Base-by-base conservation (phyloP, 306 rosid species). In the Astragalus membranaceus region DNA sequence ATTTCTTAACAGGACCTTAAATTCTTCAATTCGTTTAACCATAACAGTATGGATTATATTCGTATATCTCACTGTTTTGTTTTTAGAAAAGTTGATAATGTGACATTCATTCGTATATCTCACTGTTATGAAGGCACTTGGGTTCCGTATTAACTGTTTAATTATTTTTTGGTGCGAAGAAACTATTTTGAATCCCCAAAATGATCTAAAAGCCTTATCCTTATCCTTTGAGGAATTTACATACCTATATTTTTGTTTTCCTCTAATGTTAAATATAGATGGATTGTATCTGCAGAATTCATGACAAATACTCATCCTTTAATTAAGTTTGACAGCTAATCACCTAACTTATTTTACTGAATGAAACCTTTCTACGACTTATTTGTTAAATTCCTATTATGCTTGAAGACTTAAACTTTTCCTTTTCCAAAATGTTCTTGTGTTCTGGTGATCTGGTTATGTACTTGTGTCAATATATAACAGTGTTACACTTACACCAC, bases 391-490 rank as follows among this genome's bases (percentile, higher is more conserved):
- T 49, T 42, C 11, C n/a, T 7, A n/a, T 36, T 57, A 7, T 67
- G 23, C 56, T 43, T 70, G 26, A 16, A 55, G 51, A 3, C 17
- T 20, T 73, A 8, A 9, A 43, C 29, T 26, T 37, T 42, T 64
- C 42, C 65, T 13, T 53, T 60, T 67, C 29, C 29, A 26, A 30
- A 43, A 43, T 47, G 42, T 78, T 58, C 35, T 5, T 36, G 16
- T 37, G 46, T 62, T 74, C 41, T 54, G 56, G n/a, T 43, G 49
- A 44, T 65, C 59, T 54, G 11, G 62, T 68, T 44, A 10, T 60
- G 50, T 29, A 42, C 35, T 26, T 53, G 13, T 64, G 55, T 44
- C 47, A 50, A 8, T 62, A 68, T n/a, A n/a, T 29, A 46, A 58
- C 50, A 66, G 11, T 50, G 61, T 55, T 65, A 48, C 10, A 36